These are phyloP conservation scores for Alternaria sp. DNA, from an alignment of 2,329 filamentous ascomycete genomes.

Conservation along the genomic window DNA sequence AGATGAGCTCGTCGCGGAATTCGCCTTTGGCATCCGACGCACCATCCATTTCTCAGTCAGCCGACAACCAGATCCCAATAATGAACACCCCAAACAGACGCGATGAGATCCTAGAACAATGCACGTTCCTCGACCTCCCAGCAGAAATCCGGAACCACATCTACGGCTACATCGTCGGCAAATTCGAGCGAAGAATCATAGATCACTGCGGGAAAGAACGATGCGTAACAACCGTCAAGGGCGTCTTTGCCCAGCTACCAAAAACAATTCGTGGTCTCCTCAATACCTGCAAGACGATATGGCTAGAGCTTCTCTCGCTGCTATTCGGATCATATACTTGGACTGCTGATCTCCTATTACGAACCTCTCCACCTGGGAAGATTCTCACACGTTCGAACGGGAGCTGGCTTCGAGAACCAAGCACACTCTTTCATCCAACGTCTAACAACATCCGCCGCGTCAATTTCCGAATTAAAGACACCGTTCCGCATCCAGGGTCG, in stretches of 20 bases:
- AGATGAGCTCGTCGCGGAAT: background rate
- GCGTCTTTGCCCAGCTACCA: background rate
- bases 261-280: background rate
- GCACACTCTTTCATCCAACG: background rate
- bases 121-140: background rate
- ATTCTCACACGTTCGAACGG: background rate
- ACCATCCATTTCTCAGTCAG: background rate
- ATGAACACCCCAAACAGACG: background rate
- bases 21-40: background rate
- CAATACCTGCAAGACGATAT: background rate
- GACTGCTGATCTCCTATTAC: background rate
- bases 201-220: background rate
- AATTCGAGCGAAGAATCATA: background rate
- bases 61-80: background rate
- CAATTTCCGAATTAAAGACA: background rate
- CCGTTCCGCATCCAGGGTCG: background rate
- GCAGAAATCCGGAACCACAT: background rate
- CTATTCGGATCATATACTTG: background rate
- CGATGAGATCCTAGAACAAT: background rate
- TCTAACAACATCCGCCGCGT: background rate
- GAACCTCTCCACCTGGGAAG: background rate
- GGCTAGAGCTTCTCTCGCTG: background rate
- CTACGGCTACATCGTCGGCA: background rate
- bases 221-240: background rate
- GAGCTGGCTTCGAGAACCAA: background rate